Evolutionary conservation across 177 flowering plant genomes (phyloP), one percentile per base, ranked within the genome.

Genomic region (Tripterygium wilfordii): DNA sequence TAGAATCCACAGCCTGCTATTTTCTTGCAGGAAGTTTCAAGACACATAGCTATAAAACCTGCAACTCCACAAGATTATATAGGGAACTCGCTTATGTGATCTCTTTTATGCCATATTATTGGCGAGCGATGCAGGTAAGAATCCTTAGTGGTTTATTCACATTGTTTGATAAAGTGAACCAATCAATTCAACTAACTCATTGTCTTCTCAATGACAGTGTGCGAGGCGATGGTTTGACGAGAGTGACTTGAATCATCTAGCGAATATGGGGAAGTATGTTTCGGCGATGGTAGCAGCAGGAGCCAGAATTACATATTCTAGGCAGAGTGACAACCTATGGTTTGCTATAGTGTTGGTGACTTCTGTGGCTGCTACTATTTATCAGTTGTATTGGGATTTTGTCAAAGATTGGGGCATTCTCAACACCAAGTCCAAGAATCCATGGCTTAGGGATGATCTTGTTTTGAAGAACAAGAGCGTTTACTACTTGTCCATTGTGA

Each of bases 201-300:
- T 29, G 20, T 20, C 19, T 26, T 20, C 20, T 0, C 7, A 12
- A 20, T 42, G 2, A 32, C 24, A 94, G 99, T 94, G 99, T 71
- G 95, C 88, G 41, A 81, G 97, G 54, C 64, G 95, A 66, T 94
- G 95, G 95, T 78, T 79, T 36, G 96, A 89, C 27, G 95, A 94
- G 35, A 57, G 60, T 25, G 85, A 90, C 38, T 18, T 43, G 21
- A 52, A 57, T 53, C 88, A 94, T 52, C 64, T 90, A 58, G 85
- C 88, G 12, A 94, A 94, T 79, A 69, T 94, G 74, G 97, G 99
- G 25, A 94, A 94, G 67, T 94, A 94, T 40, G 95, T 83, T 10
- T 94, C 99, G 1, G 99, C 99, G 28, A 94, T 94, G 99, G 72
- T 94, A 30, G 99, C 99, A 29, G 99, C 99, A 0, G 96, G 97